Evolutionary conservation across 306 rosid species (phyloP).

Genomic region (Casuarina cunninghamiana): DNA sequence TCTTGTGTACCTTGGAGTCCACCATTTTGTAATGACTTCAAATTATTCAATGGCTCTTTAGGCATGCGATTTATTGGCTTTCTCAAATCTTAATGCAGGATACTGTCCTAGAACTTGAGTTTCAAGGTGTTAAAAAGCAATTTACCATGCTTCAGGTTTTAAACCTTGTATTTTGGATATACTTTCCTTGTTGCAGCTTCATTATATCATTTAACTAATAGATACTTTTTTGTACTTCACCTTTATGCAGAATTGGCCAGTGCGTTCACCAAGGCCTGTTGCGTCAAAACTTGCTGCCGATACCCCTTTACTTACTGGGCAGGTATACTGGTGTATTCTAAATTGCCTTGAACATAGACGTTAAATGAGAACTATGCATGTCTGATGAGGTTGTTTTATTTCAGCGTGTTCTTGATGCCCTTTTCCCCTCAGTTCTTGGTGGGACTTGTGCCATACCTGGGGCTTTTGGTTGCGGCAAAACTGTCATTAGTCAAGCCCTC

Average conservation of each 20-base stretch:
- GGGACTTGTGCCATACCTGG: conserved; percentile 99
- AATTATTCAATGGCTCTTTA: not conserved
- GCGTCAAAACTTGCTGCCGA: conserved; percentile 98
- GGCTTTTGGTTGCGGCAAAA: conserved; percentile 99
- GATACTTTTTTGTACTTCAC: conserved; percentile 18
- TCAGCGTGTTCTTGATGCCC: conserved; percentile 99
- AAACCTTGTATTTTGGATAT: conserved; percentile 24
- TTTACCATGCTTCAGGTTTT: conserved; percentile 97
- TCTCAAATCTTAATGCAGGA: conserved; percentile 56
- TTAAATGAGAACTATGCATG: conserved; percentile 14
- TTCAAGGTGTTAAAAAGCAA: conserved; percentile 91
- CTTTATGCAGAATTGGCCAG: conserved; percentile 88
- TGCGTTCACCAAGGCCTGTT: conserved; percentile 96
- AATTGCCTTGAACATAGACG: conserved; percentile 10
- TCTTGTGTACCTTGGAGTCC: conserved; percentile 12
- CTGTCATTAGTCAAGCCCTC: conserved; percentile 99
- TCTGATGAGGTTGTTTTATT: conserved; percentile 41
- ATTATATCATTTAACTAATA: conserved; percentile 15
- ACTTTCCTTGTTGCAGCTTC: conserved; percentile 21
- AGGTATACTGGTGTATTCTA: conserved; percentile 47
- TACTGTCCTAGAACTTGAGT: conserved; percentile 94
- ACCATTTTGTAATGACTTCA: not conserved
- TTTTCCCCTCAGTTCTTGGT: conserved; percentile 99
- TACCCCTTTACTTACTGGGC: conserved; percentile 99
- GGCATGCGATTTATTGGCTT: conserved; percentile 4